Base-by-base conservation (phyloP, 257 asterid species). In the Nicotiana tabacum region DNA sequence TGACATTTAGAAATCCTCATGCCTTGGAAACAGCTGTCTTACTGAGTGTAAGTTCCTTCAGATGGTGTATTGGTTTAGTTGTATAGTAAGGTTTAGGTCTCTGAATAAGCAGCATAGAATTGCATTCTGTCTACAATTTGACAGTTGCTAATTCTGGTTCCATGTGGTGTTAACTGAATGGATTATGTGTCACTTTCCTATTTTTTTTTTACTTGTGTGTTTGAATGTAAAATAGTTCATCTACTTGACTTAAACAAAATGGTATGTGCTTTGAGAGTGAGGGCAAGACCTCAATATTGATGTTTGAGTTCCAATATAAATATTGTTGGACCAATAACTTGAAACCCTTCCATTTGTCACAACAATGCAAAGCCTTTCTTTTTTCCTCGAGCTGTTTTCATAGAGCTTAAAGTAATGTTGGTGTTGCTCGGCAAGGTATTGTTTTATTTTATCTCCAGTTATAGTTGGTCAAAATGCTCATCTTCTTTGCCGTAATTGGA, bases 11-110 rank as follows among this genome's bases (percentile, higher is more conserved):
- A 85, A 91, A 90, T 85, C 74, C 93, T 61, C 97, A 94, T 90
- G 93, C 98, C 87, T 83, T 92, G 90, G 99, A 96, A 90, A 96
- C 99, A 17, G 99, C 97, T 67, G 90, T 94, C 64, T 91, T 96
- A 86, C 97, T 96, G 88, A 92, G 95, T 92, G 99, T 96, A 91
- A 94, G 98, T 84, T 69, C 84, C 64, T 74, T 74, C 80, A 48
- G 80, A 72, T 46, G 32, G 69, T 81, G 57, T 69, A 72, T 46
- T 60, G 67, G 27, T 65, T 61, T 77, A 56, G 78, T 32, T 78
- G 21, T 30, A 35, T 61, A 21, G 81, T 68, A 35, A 17, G 37
- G 33, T 68, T 15, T 43, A 27, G 35, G 67, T 66, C 37, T 48
- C 64, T 33, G 66, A 67, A 15, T 43, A 43, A 55, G 46, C 43